Conservation (phyloP, 148 eudicot species). For the Camellia sinensis region DNA sequence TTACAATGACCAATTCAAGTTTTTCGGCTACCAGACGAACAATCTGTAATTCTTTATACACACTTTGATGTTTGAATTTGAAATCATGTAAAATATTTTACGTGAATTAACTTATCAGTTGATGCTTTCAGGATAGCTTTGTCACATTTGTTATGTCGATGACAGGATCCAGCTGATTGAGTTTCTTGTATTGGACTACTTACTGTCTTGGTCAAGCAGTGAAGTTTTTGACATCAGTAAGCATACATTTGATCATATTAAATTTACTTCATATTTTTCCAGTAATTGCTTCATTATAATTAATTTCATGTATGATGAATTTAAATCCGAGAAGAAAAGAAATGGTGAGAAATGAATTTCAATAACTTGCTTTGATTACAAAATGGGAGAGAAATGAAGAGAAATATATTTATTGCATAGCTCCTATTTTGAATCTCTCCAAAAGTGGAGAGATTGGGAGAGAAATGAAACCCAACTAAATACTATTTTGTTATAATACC, state of each 20-base stretch:
- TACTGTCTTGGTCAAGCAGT: slow-evolving; percentile 57
- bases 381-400: no score
- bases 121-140: not conserved
- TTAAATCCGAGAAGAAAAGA: not conserved
- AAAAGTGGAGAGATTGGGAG: no score
- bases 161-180: slow-evolving; percentile 94
- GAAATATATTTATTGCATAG: no score
- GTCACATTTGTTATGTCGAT: slow-evolving; percentile 17
- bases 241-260: slow-evolving; percentile 16
- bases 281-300: not conserved
- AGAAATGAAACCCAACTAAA: no score
- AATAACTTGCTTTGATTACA: not conserved
- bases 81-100: not conserved
- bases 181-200: slow-evolving; percentile 63
- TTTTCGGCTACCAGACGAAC: not conserved
- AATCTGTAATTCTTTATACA: not conserved
- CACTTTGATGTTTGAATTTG: not conserved
- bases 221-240: slow-evolving; percentile 58
- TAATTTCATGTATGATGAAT: not conserved
- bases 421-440: no score
- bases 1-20: not conserved
- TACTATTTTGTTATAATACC: no score
- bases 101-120: not conserved
- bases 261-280: not conserved
- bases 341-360: not conserved